These are phyloP conservation scores for Phytophthora chlamydospora DNA, from an alignment of 352 stramenopile species.

Conservation along the genomic window DNA sequence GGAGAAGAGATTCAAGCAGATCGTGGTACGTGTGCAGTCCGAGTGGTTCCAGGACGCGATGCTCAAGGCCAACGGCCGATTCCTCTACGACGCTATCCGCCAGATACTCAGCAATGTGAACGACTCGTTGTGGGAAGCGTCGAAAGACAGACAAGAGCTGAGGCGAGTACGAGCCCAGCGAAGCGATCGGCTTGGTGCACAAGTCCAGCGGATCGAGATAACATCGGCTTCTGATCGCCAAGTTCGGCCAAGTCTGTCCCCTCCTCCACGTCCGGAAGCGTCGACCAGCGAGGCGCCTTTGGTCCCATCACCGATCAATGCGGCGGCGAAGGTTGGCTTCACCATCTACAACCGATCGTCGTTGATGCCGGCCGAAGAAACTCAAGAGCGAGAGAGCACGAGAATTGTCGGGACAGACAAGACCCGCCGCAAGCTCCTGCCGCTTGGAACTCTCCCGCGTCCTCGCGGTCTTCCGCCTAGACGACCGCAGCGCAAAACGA, in stretches of 20 bases:
- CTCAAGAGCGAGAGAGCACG: conserved; percentile 24
- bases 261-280: conserved; percentile 18
- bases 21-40: conserved; percentile 40
- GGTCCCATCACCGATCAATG: conserved; percentile 15
- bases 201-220: conserved; percentile 19
- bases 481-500: conserved; percentile 14
- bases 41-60: conserved; percentile 49
- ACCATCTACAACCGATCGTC: conserved; percentile 16
- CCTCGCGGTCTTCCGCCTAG: conserved; percentile 24
- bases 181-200: conserved; percentile 6
- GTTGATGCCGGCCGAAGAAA: conserved; percentile 14
- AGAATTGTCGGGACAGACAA: conserved; percentile 25
- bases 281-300: conserved; percentile 3
- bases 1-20: conserved; percentile 33
- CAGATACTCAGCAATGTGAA: conserved; percentile 26
- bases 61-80: conserved; percentile 35
- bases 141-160: conserved; percentile 33
- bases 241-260: conserved; percentile 13
- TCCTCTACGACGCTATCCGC: conserved; percentile 42
- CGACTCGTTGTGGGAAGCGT: conserved; percentile 27
- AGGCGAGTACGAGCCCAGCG: conserved; percentile 8
- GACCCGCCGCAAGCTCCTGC: conserved; percentile 27
- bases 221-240: conserved; percentile 7
- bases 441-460: conserved; percentile 16
- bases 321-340: conserved; percentile 16